Percentiles rank a stretch among this genome's conserved stretches.
These are phyloP conservation scores for Globisporangium spinosum DNA, from an alignment of 352 stramenopile species.

Conservation along the genomic window DNA sequence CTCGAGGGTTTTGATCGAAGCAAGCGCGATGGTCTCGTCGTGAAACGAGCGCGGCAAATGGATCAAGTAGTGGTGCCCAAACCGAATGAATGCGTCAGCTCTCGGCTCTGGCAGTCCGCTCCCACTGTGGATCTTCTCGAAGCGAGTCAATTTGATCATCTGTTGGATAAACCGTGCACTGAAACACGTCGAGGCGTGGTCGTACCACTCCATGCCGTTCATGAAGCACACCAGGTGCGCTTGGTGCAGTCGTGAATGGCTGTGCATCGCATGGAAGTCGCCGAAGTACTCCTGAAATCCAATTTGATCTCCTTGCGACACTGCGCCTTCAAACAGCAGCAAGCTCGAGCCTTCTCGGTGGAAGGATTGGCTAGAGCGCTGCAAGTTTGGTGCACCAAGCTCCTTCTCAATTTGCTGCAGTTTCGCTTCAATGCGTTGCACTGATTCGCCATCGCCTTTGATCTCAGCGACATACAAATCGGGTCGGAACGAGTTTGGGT, in stretches of 20 bases:
- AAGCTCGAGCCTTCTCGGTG: slow-evolving; percentile 61
- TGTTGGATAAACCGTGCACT: slow-evolving; percentile 71
- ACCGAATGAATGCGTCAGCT: slow-evolving; percentile 66
- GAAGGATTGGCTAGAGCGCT: slow-evolving; percentile 41
- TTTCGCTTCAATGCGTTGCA: slow-evolving; percentile 61
- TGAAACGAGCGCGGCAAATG: slow-evolving; percentile 75
- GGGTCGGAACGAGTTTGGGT: slow-evolving; percentile 60
- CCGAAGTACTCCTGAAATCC: slow-evolving; percentile 72
- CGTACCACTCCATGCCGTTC: slow-evolving; percentile 65
- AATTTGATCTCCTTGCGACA: slow-evolving; percentile 56
- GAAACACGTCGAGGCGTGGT: slow-evolving; percentile 56
- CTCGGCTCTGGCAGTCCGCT: slow-evolving; percentile 21
- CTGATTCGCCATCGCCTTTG: slow-evolving; percentile 47
- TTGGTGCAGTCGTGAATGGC: slow-evolving; percentile 42
- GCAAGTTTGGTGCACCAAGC: slow-evolving; percentile 44
- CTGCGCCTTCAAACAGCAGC: slow-evolving; percentile 71
- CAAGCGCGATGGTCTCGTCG: slow-evolving; percentile 61
- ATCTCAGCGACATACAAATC: slow-evolving; percentile 78
- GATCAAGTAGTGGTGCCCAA: slow-evolving; percentile 80
- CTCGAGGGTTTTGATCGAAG: slow-evolving; percentile 73
- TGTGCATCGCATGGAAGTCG: slow-evolving; percentile 49
- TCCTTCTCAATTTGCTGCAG: slow-evolving; percentile 65
- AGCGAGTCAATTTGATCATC: slow-evolving; percentile 73
- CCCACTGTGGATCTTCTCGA: slow-evolving; percentile 53
- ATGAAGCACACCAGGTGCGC: slow-evolving; percentile 72